Base-by-base conservation (phyloP, 176 grass and related monocot genomes). In the Triticum turgidum region DNA sequence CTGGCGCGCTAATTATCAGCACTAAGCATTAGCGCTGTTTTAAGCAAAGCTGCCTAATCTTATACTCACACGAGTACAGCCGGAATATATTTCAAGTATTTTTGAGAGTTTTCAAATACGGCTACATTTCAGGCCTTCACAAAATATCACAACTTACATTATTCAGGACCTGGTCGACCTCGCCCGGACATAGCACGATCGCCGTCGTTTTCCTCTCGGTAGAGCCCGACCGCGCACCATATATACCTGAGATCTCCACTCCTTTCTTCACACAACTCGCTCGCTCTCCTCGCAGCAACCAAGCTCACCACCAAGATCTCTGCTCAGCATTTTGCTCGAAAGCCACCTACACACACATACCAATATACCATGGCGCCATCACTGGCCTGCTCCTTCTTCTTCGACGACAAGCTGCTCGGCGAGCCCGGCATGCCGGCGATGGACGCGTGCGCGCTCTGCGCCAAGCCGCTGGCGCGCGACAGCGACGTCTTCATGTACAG, bases 401-500 rank as follows among this genome's bases (percentile, higher is more conserved):
- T 95, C 88, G 87, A 87, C 63, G 29, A 79, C 1, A 88, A 89
- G 32, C 81, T 22, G 11, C 3, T 73, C 4, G 27, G 68, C 17
- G 80, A 68, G 80, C 29, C 47, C 63, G 6, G 65, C 11, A 4
- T 17, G 44, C 59, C 81, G n/a, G 72, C 85, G 62, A 62, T 90
- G 5, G 88, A 95, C 69, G 91, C 91, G 5, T 95, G 90, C 45
- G 86, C 90, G 88, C 90, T 95, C 18, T 95, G 90, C 85, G 42
- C 35, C 72, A 95, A 86, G 71, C 73, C 32, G 8, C 85, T 95
- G 22, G 69, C 64, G 3, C 82, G 89, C 6, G 69, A 95, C 84
- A 72, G 80, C 84, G 90, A 91, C 80, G 87, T 95, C 66, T 95
- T 95, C 88, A 95, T 94, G 92, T 94, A 94, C 94, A 87, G 71